Base-by-base conservation (phyloP, 1,139 yeast genomes). In the Diutina ranongensis region DNA sequence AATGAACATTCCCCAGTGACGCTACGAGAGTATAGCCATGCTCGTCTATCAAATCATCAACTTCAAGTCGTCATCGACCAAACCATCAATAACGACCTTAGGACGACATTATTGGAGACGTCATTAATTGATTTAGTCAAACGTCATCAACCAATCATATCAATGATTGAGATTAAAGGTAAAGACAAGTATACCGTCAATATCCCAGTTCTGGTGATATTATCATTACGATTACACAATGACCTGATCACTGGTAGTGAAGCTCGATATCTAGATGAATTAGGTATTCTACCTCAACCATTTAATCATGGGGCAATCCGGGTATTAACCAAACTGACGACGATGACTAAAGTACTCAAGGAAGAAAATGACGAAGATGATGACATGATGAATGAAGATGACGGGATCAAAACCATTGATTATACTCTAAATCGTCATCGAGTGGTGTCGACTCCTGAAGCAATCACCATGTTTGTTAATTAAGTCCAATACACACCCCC, bases 1-100 rank as follows among this genome's bases (percentile, higher is more conserved):
- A 38, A 38, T 25, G 42, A n/a, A 38, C 21, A 38, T 12, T 38
- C 42, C 12, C 42, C 16, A 12, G 42, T 38, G n/a, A 38, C 31
- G 7, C 20, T 38, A 3, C 18, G 42, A 15, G 42, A 38, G n/a
- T 38, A 21, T 15, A 25, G 32, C 33, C 42, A 38, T 15, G 42
- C 42, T n/a, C 42, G 42, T 2, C 25, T 38, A n/a, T 25, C 33
- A 9, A 21, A 25, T 10, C 18, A 38, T 16, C 42, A 38, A n/a
- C n/a, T 38, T 4, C 8, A 25, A n/a, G 42, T 38, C 12, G 10
- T 38, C 9, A 32, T 38, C 2, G 16, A 38, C 12, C 31, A 38
- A 10, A 25, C 42, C 3, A 31, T 38, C 16, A 8, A 16, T 15
- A 3, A 25, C 16, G 42, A 38, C 10, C n/a, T 38, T 8, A 8